Conservation (phyloP, 2,329 filamentous ascomycete genomes). For the Stemphylium beticola region DNA sequence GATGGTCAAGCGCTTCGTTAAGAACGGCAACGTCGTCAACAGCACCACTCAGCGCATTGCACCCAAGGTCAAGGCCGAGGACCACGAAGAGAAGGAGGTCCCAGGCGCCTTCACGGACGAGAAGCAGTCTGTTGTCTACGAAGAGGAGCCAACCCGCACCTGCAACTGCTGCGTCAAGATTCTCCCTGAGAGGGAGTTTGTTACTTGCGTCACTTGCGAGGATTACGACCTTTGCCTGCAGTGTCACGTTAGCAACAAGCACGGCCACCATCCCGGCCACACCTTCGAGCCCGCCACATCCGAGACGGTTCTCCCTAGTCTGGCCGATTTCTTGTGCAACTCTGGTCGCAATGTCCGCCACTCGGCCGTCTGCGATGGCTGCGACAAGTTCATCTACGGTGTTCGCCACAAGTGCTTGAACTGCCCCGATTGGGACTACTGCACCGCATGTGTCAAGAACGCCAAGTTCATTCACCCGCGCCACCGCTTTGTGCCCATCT, state of each 20-base stretch:
- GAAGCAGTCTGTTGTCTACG: conserved; percentile 48
- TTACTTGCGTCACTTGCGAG: conserved; percentile 83
- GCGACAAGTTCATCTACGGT: conserved; percentile 84
- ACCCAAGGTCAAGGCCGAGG: conserved; percentile 62
- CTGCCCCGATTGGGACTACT: conserved; percentile 98
- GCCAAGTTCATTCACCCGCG: conserved; percentile 74
- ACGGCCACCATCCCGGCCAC: conserved; percentile 92
- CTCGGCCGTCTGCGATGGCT: conserved; percentile 92
- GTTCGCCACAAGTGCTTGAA: conserved; percentile 95
- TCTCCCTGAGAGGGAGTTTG: conserved; percentile 77
- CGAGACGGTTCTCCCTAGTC: conserved; percentile 62
- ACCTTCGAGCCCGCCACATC: conserved; percentile 73
- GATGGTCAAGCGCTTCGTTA: conserved; percentile 89
- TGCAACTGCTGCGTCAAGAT: conserved; percentile 76
- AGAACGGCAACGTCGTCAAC: conserved; percentile 78
- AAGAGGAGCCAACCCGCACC: conserved; percentile 63
- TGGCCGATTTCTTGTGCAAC: conserved; percentile 71
- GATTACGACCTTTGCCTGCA: conserved; percentile 91
- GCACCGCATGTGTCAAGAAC: conserved; percentile 73
- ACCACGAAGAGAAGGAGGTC: conserved; percentile 49
- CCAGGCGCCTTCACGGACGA: conserved; percentile 55
- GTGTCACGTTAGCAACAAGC: conserved; percentile 77
- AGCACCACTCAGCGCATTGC: conserved; percentile 84
- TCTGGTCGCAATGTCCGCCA: conserved; percentile 83
- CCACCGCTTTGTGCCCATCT: conserved; percentile 89